phyloP scores from a whole-genome alignment of 163 green algal species.

The Scenedesmus sp. region DNA sequence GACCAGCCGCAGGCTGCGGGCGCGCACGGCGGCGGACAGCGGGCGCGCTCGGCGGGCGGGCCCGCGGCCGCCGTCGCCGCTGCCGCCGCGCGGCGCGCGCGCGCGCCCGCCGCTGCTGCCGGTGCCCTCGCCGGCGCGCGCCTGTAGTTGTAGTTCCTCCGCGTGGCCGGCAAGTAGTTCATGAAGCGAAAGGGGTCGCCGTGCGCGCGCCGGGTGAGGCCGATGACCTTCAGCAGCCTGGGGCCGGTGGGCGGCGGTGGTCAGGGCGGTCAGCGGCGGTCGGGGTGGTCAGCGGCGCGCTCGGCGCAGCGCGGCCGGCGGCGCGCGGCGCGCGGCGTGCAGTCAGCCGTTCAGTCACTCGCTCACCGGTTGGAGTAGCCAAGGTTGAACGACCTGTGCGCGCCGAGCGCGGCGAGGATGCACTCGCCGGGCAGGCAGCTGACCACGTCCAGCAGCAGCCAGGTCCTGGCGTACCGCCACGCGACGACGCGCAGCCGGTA shows the following conservation, averaged over 20 bases:
- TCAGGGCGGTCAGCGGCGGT: no score
- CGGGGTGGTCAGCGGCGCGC: no score
- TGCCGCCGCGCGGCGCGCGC: no score
- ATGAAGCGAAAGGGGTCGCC: slow-evolving; percentile 31
- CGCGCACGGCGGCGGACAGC: no score
- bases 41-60: no score
- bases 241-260: no score
- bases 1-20: slow-evolving; percentile 37
- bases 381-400: not conserved
- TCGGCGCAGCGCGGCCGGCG: no score
- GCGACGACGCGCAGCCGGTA: no score
- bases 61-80: no score
- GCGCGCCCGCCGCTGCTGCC: no score
- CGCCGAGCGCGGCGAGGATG: not conserved
- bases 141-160: slow-evolving; percentile 30
- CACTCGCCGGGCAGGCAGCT: slow-evolving; percentile 25
- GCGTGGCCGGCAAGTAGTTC: slow-evolving; percentile 1
- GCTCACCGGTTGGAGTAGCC: slow-evolving; percentile 16
- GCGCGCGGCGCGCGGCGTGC: no score
- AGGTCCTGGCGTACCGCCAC: not conserved
- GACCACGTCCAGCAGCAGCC: slow-evolving; percentile 26
- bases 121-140: no score
- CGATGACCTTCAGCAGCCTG: slow-evolving; percentile 36
- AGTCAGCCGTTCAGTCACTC: not conserved
- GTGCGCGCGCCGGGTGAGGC: slow-evolving; percentile 20